These are phyloP conservation scores for Chlorella variabilis DNA, from an alignment of 163 green algal species.

Conservation along the genomic window DNA sequence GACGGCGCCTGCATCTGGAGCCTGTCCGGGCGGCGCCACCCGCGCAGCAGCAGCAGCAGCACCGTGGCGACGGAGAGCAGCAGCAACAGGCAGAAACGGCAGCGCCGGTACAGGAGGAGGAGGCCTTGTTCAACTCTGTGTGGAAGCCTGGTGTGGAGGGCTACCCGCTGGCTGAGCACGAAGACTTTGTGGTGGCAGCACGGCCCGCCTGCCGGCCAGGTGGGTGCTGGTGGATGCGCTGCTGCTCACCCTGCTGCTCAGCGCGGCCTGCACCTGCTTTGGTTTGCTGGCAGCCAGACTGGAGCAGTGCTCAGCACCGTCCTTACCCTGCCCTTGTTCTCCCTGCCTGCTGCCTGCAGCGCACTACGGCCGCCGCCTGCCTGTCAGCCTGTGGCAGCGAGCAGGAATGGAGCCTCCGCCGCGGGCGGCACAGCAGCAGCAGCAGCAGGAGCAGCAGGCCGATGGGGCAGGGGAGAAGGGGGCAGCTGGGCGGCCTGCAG, in stretches of 20 bases:
- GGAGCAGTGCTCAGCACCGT: not conserved
- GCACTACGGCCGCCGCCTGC: constrained; percentile 5
- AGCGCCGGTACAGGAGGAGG: not conserved
- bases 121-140: not conserved
- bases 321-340: not conserved
- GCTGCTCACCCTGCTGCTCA: not conserved
- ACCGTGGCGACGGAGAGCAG: not conserved
- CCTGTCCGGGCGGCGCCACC: not conserved
- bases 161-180: not conserved
- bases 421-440: not conserved
- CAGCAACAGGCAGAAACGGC: not conserved
- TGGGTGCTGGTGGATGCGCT: not conserved
- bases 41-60: not conserved
- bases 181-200: not conserved
- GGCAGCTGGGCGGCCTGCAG: not conserved
- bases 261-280: not conserved
- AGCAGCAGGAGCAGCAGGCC: not conserved
- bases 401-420: not conserved
- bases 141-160: not conserved
- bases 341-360: not conserved
- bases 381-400: constrained; percentile 2
- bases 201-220: not conserved
- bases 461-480: too few relatives aligned
- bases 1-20: not conserved
- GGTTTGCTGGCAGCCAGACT: not conserved